Percentiles rank a stretch among this genome's conserved stretches.
Evolutionary conservation across 2,329 filamentous ascomycete species (phyloP).

Genomic region (Talaromyces piceae): DNA sequence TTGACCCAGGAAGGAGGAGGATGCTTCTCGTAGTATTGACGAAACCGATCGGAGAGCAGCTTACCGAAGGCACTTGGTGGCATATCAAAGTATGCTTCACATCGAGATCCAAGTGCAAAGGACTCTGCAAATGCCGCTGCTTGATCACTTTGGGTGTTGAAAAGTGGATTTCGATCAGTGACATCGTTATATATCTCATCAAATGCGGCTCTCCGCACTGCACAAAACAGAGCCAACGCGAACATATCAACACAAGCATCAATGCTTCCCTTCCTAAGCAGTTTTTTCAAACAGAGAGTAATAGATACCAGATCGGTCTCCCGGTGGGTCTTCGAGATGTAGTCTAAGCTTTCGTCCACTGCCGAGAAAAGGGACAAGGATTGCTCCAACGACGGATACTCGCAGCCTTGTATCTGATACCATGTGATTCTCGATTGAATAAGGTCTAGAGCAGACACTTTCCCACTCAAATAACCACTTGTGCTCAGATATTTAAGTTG

Average conservation of each 20-base stretch:
- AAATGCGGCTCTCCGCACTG: constrained; percentile 49
- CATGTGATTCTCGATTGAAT: constrained; percentile 35
- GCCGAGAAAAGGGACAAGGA: constrained; percentile 35
- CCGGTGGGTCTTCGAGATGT: constrained; percentile 22
- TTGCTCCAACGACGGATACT: constrained; percentile 24
- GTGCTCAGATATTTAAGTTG: constrained; percentile 36
- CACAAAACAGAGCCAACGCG: constrained; percentile 51
- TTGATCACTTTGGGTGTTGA: constrained; percentile 55
- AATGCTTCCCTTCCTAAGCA: constrained; percentile 26
- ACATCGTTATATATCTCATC: constrained; percentile 59
- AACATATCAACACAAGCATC: constrained; percentile 48
- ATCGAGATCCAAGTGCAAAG: constrained; percentile 56
- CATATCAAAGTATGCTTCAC: constrained; percentile 56
- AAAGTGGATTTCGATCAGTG: constrained; percentile 54
- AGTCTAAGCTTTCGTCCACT: constrained; percentile 23
- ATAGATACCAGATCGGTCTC: constrained; percentile 31
- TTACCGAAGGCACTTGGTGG: constrained; percentile 43
- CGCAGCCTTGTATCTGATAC: constrained; percentile 34
- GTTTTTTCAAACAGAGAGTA: constrained; percentile 28
- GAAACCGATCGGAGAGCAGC: constrained; percentile 34
- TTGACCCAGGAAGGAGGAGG: constrained; percentile 46
- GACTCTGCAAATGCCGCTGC: constrained; percentile 58
- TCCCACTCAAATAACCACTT: constrained; percentile 34
- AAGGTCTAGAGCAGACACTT: constrained; percentile 27
- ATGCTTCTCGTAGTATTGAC: constrained; percentile 38